A percentile compares a stretch with the other conserved stretches of the same genome.
Evolutionary conservation across 148 eudicot genomes (phyloP).

Genomic region (Rhododendron williamsianum): DNA sequence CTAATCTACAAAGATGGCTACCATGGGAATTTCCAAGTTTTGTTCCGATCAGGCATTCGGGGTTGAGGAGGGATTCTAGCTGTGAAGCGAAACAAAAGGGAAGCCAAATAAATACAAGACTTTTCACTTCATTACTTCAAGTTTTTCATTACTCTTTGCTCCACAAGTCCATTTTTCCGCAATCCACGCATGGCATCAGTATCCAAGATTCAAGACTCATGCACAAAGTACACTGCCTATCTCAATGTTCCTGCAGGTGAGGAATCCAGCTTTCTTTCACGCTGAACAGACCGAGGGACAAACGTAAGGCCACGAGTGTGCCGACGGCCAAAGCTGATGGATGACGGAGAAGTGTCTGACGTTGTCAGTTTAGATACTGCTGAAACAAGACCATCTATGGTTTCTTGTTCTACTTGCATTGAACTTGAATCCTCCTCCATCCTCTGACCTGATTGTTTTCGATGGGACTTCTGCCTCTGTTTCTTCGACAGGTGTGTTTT

Average conservation of each 20-base stretch:
- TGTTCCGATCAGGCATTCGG: not conserved
- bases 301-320: slow-evolving; percentile 65
- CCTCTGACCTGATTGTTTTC: slow-evolving; percentile 31
- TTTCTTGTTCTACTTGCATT: slow-evolving; percentile 74
- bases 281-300: slow-evolving; percentile 75
- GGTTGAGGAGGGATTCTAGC: not conserved
- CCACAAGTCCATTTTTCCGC: not conserved
- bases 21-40: not conserved
- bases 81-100: not conserved
- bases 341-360: slow-evolving; percentile 55
- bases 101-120: not conserved
- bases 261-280: slow-evolving; percentile 30
- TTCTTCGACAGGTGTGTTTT: slow-evolving; percentile 77
- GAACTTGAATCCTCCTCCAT: slow-evolving; percentile 46
- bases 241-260: slow-evolving; percentile 17
- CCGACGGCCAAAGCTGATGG: slow-evolving; percentile 85
- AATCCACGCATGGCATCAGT: not conserved
- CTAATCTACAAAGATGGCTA: not conserved
- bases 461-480: slow-evolving; percentile 61
- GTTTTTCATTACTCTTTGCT: too few relatives aligned
- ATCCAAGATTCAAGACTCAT: not conserved
- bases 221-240: slow-evolving; percentile 1
- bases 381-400: slow-evolving; percentile 59
- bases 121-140: not conserved
- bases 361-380: slow-evolving; percentile 73